These are phyloP conservation scores for Kluyveromyces wickerhamii DNA, from an alignment of 805 yeast genomes.

Conservation along the genomic window DNA sequence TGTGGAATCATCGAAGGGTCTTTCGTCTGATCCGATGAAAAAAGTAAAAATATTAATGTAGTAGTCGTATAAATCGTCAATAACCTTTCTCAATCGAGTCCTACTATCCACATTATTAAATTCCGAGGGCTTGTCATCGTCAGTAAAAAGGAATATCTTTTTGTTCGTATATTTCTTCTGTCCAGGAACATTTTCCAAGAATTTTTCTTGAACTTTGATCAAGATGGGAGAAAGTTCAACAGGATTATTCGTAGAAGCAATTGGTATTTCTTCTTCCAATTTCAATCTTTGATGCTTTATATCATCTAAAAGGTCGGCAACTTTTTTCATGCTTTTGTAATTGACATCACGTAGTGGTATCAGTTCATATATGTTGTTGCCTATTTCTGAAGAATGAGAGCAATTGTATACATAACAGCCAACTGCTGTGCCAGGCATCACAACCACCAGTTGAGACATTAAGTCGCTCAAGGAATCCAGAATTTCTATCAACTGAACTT, in stretches of 20 bases:
- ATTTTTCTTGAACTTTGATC: conserved; percentile 47
- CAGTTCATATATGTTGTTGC: conserved; percentile 41
- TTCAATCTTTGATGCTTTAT: conserved; percentile 19
- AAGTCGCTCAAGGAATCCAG: conserved; percentile 52
- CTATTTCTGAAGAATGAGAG: conserved; percentile 29
- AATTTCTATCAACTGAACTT: conserved; percentile 43
- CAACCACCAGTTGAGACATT: conserved; percentile 56
- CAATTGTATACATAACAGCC: conserved; percentile 64
- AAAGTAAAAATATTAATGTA: conserved; percentile 55
- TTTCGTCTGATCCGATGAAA: conserved; percentile 36
- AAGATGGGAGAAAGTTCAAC: conserved; percentile 39
- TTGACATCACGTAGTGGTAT: conserved; percentile 49
- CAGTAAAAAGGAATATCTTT: conserved; percentile 65
- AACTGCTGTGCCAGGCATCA: conserved; percentile 60
- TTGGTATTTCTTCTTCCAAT: conserved; percentile 26
- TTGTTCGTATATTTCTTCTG: conserved; percentile 43
- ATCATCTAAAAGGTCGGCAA: conserved; percentile 46
- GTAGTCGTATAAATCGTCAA: conserved; percentile 51
- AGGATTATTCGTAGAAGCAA: conserved; percentile 14
- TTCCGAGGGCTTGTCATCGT: conserved; percentile 59
- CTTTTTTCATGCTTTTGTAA: conserved; percentile 45
- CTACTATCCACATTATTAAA: conserved; percentile 33
- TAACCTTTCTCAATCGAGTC: conserved; percentile 44
- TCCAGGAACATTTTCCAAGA: conserved; percentile 33
- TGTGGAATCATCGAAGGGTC: conserved; percentile 36